Base-by-base conservation (phyloP, 2,329 filamentous ascomycete genomes). In the Pyrenophora graminea region DNA sequence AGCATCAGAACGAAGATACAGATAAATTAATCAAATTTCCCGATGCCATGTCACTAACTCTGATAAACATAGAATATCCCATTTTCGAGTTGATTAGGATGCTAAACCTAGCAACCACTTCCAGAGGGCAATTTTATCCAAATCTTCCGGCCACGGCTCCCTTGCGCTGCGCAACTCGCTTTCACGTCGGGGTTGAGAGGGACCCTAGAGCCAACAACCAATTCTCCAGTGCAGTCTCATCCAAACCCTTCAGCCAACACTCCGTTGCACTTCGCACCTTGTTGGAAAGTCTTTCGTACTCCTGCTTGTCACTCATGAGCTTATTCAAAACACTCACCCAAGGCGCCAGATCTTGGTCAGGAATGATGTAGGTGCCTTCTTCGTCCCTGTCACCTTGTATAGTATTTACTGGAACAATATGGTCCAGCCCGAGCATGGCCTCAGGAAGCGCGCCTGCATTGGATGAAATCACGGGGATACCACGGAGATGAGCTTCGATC, bases 401-500 rank as follows among this genome's bases (percentile, higher is more conserved):
- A 6, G 27, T 30, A 33, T 43, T 43, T 4, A 43, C 40, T 4
- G 40, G 31, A 21, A 43, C 10, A 21, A 50, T 31, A 9, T 45
- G 27, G 6, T 50, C 41, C 12, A 40, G 19, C 27, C 47, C 40
- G 23, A 50, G 47, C 47, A 50, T 50, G 17, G 47, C 23, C n/a
- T 50, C 41, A n/a, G 25, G 17, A 8, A 50, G 47, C 13, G 40
- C 47, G 15, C 47, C 47, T 19, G 34, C 18, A 30, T 39, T 19
- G 2, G 47, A 50, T 19, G 47, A 34, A 15, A 50, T 50, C n/a
- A 50, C 47, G 4, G 47, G 47, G 17, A 50, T 45, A 6, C 40
- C 47, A 30, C 47, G 47, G 4, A 50, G 47, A 18, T 50, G 47
- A 5, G 36, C 40, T 45, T 50, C 47, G n/a, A 50, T 34, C 6